phyloP scores from a whole-genome alignment of 495 filamentous ascomycete genomes.

The Bathelium albidoporum region DNA sequence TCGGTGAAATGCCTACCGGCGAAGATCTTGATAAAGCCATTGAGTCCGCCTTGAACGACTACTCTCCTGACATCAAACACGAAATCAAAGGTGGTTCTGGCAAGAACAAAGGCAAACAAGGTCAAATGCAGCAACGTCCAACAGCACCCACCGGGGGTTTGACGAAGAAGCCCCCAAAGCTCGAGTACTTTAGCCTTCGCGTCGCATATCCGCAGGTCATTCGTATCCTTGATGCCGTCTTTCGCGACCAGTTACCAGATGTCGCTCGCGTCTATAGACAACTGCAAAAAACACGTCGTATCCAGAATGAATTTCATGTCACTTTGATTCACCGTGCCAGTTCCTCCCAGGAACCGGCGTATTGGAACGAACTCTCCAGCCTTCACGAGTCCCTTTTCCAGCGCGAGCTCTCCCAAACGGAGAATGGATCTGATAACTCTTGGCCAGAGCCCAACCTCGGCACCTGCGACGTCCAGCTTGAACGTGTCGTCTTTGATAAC shows the following conservation, averaged over 20 bases:
- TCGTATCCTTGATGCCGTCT: slow-evolving; percentile 55
- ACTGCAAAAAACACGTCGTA: slow-evolving; percentile 57
- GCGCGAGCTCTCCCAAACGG: slow-evolving; percentile 2
- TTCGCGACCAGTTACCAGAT: slow-evolving; percentile 40
- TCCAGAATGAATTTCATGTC: slow-evolving; percentile 84
- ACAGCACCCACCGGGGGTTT: not conserved
- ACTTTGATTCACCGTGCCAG: slow-evolving; percentile 77
- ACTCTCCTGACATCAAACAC: slow-evolving; percentile 65
- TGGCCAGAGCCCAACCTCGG: slow-evolving; percentile 37
- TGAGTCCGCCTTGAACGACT: slow-evolving; percentile 60
- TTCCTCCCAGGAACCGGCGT: slow-evolving; percentile 44
- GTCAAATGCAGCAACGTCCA: not conserved
- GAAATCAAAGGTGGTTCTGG: slow-evolving; percentile 45
- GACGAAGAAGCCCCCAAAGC: slow-evolving; percentile 35
- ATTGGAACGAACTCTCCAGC: slow-evolving; percentile 59
- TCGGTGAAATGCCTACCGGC: slow-evolving; percentile 55
- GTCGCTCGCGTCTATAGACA: slow-evolving; percentile 60
- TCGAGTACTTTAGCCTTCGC: slow-evolving; percentile 77
- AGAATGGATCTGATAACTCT: not conserved
- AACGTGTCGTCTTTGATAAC: slow-evolving; percentile 67
- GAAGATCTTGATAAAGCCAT: slow-evolving; percentile 78
- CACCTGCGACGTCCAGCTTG: slow-evolving; percentile 46
- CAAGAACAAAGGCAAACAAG: slow-evolving; percentile 14
- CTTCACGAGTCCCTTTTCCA: slow-evolving; percentile 20
- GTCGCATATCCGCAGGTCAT: slow-evolving; percentile 49